Percentiles rank a stretch among this genome's conserved stretches.
Conservation (phyloP, 257 asterid genomes). For the Perilla frutescens region DNA sequence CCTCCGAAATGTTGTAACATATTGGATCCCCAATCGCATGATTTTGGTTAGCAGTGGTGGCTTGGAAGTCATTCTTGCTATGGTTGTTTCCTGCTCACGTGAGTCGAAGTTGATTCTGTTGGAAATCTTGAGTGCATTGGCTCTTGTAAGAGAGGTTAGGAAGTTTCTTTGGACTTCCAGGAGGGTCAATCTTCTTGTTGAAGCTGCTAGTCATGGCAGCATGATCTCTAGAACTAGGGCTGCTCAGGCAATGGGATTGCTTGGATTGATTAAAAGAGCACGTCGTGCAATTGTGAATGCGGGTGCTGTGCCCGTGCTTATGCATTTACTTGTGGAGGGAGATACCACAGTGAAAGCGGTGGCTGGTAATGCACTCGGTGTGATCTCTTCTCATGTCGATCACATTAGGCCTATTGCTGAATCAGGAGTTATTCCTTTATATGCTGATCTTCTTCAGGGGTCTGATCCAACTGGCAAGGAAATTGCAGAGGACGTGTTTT, state of each 20-base stretch:
- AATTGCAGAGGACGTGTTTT: slow-evolving; percentile 66
- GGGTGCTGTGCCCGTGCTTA: slow-evolving; percentile 52
- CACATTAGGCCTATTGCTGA: slow-evolving; percentile 52
- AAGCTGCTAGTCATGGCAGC: slow-evolving; percentile 58
- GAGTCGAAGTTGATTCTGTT: slow-evolving; percentile 44
- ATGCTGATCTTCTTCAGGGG: slow-evolving; percentile 51
- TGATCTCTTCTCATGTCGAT: slow-evolving; percentile 57
- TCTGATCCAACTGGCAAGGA: slow-evolving; percentile 52
- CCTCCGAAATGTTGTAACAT: slow-evolving; percentile 54
- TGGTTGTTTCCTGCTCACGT: slow-evolving; percentile 42
- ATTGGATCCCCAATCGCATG: slow-evolving; percentile 44
- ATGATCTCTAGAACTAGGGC: slow-evolving; percentile 66
- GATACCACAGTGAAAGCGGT: slow-evolving; percentile 47
- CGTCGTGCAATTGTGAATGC: slow-evolving; percentile 45
- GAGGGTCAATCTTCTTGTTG: slow-evolving; percentile 49
- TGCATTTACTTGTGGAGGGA: slow-evolving; percentile 52
- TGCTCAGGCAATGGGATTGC: slow-evolving; percentile 69
- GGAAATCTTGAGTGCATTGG: slow-evolving; percentile 63
- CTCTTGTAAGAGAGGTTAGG: slow-evolving; percentile 68
- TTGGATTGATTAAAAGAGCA: slow-evolving; percentile 58
- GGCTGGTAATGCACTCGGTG: slow-evolving; percentile 70
- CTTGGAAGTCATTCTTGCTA: slow-evolving; percentile 45
- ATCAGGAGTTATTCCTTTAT: slow-evolving; percentile 57
- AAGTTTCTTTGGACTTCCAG: slow-evolving; percentile 48
- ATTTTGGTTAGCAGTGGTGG: slow-evolving; percentile 53